Base-by-base conservation (phyloP, 768 basidiomycete genomes). In the Cystofilobasidium ferigula region DNA sequence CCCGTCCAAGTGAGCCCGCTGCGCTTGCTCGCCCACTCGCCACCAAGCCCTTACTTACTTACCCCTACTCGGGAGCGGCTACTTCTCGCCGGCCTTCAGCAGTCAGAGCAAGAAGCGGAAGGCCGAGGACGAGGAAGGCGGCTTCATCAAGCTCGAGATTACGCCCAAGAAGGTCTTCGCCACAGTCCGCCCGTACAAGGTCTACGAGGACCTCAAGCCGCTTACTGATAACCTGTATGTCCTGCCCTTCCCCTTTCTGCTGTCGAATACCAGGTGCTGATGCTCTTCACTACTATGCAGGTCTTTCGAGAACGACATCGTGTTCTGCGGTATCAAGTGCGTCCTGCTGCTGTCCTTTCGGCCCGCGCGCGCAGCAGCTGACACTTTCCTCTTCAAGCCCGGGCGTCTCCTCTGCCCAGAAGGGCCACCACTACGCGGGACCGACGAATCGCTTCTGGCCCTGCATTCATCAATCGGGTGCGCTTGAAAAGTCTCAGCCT, bases 311-410 rank as follows among this genome's bases (percentile, higher is more conserved):
- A 28, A 30, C 0, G 59, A 90, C 42, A 88, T 90, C 28, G 70
- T 89, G 18, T 89, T 91, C 70, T 89, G 87, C 71, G 89, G 89
- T 10, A 88, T 91, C 57, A 92, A 89, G 88, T 88, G 69, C 62
- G 74, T 80, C 69, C 20, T 22, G 34, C 30, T 24, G n/a, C n/a
- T n/a, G n/a, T n/a, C n/a, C n/a, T n/a, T n/a, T n/a, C n/a, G n/a
- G n/a, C n/a, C n/a, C n/a, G n/a, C n/a, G n/a, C 26, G 35, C 22
- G 59, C 34, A 22, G 26, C 34, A 28, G 57, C 22, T 14, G n/a
- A 9, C 20, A 26, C 30, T 14, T 18, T 34, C 26, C 36, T 38
- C 13, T 36, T 1, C 58, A 53, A 88, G 85, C 71, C 86, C 86
- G 2, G 88, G 87, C 1, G 75, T 80, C 69, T 80, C 78, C 72